Percentiles rank a stretch among this genome's conserved stretches.
phyloP scores from a whole-genome alignment of 306 rosid species.

The Abrus precatorius region DNA sequence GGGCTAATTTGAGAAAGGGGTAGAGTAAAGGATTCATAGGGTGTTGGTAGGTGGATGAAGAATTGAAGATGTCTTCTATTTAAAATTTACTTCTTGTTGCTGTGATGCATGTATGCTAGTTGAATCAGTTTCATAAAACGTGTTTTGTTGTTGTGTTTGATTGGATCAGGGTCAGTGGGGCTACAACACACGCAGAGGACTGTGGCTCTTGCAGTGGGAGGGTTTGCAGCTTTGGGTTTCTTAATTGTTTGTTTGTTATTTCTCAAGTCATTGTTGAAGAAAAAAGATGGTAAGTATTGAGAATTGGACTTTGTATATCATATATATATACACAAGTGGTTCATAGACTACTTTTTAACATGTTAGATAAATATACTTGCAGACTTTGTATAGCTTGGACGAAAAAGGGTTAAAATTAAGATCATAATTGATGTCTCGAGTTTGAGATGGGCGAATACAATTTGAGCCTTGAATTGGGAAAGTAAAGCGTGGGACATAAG shows the following conservation, averaged over 20 bases:
- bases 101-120: neutral
- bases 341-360: neutral
- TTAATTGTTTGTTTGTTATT: constrained; percentile 1
- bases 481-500: neutral
- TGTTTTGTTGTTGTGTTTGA: constrained; percentile 10
- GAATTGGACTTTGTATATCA: neutral
- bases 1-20: neutral
- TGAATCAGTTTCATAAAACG: neutral
- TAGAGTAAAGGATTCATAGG: neutral
- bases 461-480: neutral
- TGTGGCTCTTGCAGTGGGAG: constrained; percentile 74
- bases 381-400: neutral
- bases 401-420: neutral
- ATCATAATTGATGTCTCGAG: neutral
- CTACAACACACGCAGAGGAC: constrained; percentile 58
- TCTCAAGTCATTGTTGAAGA: constrained; percentile 20
- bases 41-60: neutral
- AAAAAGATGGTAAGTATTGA: neutral
- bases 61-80: neutral
- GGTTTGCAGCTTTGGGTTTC: constrained; percentile 26
- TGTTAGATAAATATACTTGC: neutral
- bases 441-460: neutral
- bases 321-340: neutral
- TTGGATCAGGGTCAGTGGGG: constrained; percentile 47
- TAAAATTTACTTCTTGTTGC: neutral